Percentiles rank a stretch among this genome's conserved stretches.
These are phyloP conservation scores for Saturnispora serradocipensis DNA, from an alignment of 805 yeast genomes.

Conservation along the genomic window DNA sequence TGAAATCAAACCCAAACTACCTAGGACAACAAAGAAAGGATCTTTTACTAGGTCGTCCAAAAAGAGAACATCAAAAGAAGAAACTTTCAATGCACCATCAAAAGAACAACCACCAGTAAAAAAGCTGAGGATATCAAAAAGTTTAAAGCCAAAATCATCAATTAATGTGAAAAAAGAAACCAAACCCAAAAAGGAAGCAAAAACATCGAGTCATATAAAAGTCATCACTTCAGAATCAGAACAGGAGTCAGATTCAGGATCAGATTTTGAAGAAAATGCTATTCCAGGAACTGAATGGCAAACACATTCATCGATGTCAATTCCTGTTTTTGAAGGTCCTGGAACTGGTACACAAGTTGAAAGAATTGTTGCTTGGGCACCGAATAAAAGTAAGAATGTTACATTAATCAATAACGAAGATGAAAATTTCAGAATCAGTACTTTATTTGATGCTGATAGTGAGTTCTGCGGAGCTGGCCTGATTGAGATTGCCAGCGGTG, in stretches of 20 bases:
- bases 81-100: neutral
- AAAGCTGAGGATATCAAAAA: neutral
- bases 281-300: conserved; percentile 45
- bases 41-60: neutral
- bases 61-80: neutral
- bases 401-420: conserved; percentile 32
- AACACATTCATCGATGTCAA: conserved; percentile 29
- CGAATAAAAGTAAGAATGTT: conserved; percentile 41
- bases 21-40: neutral
- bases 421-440: conserved; percentile 52
- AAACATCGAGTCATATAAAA: neutral
- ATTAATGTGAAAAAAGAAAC: neutral
- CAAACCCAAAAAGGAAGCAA: neutral
- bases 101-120: neutral
- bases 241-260: neutral
- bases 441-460: conserved; percentile 53
- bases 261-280: neutral
- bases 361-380: conserved; percentile 57
- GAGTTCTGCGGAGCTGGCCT: conserved; percentile 68
- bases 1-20: conserved; percentile 15
- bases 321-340: conserved; percentile 44
- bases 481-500: conserved; percentile 53
- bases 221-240: neutral
- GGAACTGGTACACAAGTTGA: conserved; percentile 36
- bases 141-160: neutral